Evolutionary conservation across 805 yeast species (phyloP).

Genomic region (Zygosaccharomyces pseudorouxii): DNA sequence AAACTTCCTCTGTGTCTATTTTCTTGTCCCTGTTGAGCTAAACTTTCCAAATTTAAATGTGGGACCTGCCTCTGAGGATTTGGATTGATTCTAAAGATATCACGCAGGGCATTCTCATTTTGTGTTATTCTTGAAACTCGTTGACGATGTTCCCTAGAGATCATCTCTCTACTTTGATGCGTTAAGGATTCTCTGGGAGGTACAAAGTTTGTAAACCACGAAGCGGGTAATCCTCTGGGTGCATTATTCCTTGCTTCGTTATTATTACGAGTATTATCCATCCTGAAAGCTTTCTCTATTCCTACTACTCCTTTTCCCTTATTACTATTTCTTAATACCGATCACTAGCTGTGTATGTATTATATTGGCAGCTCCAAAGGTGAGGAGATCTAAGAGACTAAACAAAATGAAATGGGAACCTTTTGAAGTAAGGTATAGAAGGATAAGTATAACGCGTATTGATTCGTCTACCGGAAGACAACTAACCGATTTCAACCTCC

Average conservation of each 20-base stretch:
- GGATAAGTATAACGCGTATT: background rate
- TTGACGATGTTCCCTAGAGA: slow-evolving; percentile 22
- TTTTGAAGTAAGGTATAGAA: background rate
- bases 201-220: slow-evolving; percentile 20
- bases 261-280: slow-evolving; percentile 10
- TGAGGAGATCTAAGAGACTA: background rate
- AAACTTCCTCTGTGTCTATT: slow-evolving; percentile 1
- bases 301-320: background rate
- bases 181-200: slow-evolving; percentile 17
- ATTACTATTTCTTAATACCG: background rate
- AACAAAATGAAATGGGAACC: background rate
- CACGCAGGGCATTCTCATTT: slow-evolving; percentile 20
- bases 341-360: background rate
- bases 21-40: slow-evolving; percentile 6
- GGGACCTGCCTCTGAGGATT: slow-evolving; percentile 9
- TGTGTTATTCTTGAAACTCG: slow-evolving; percentile 20
- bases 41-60: slow-evolving; percentile 2
- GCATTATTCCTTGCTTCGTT: slow-evolving; percentile 9
- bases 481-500: background rate
- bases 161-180: slow-evolving; percentile 16
- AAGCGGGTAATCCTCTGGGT: slow-evolving; percentile 20
- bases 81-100: slow-evolving; percentile 14
- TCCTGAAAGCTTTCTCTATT: background rate
- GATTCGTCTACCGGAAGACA: background rate
- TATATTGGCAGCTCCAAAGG: background rate